Percentiles rank a stretch among this genome's conserved stretches.
Evolutionary conservation across 1,284 basidiomycete species (phyloP).

Genomic region (Fomes fomentarius): DNA sequence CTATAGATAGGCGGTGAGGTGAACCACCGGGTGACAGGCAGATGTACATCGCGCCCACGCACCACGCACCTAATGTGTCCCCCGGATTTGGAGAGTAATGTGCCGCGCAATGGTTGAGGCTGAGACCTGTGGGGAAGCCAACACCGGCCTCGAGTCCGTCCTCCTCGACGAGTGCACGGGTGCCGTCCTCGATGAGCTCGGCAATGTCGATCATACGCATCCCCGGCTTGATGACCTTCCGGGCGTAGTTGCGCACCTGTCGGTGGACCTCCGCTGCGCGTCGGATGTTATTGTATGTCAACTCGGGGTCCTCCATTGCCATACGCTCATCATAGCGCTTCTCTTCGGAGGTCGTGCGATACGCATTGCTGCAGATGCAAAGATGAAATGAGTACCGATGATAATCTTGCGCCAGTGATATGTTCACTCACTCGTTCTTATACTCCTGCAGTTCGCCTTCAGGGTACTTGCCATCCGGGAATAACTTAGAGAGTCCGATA

Average conservation of each 20-base stretch:
- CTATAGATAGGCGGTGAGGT: no score
- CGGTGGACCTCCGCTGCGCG: slow-evolving; percentile 96
- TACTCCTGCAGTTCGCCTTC: slow-evolving; percentile 94
- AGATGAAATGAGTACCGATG: neutral
- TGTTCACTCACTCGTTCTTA: slow-evolving; percentile 77
- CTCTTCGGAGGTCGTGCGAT: slow-evolving; percentile 91
- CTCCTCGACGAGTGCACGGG: slow-evolving; percentile 90
- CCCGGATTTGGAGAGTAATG: slow-evolving; percentile 98
- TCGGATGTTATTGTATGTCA: slow-evolving; percentile 88
- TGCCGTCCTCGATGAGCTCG: slow-evolving; percentile 91
- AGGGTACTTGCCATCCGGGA: slow-evolving; percentile 85
- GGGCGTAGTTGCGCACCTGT: slow-evolving; percentile 86
- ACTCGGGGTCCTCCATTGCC: slow-evolving; percentile 77
- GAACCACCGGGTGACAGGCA: no score
- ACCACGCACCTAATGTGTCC: slow-evolving; percentile 76
- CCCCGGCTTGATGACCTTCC: slow-evolving; percentile 87
- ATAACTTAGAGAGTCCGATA: slow-evolving; percentile 88
- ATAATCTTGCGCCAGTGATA: neutral
- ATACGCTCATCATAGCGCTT: slow-evolving; percentile 83
- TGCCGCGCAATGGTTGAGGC: slow-evolving; percentile 93
- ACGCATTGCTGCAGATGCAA: slow-evolving; percentile 64
- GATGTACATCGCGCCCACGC: no score
- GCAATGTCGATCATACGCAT: slow-evolving; percentile 97
- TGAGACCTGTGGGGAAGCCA: slow-evolving; percentile 97
- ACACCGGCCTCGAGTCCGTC: slow-evolving; percentile 86